phyloP scores from a whole-genome alignment of 768 basidiomycete species.

The Hericium erinaceus region DNA sequence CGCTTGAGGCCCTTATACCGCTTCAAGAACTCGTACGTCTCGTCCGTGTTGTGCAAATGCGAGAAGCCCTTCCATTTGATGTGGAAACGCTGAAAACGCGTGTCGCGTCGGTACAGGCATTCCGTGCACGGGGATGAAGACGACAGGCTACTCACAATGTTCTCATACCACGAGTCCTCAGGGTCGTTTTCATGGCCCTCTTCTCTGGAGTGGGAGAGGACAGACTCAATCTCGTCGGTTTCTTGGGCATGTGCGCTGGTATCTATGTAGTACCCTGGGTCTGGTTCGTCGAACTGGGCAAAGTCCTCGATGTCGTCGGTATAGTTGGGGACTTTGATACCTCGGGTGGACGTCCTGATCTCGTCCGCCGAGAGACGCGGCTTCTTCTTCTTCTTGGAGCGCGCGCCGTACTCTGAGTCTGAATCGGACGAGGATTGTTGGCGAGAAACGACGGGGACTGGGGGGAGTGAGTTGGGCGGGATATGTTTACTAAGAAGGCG shows the following conservation, averaged over 20 bases:
- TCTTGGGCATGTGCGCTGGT: conserved; percentile 39
- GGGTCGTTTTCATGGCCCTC: conserved; percentile 69
- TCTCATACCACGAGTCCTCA: conserved; percentile 80
- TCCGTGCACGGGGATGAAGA: conserved; percentile 5
- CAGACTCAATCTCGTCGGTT: conserved; percentile 88
- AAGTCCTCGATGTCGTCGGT: conserved; percentile 58
- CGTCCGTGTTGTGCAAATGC: conserved; percentile 98
- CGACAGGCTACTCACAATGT: conserved; percentile 46
- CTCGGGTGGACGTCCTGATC: conserved; percentile 67
- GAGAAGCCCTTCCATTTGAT: conserved; percentile 99
- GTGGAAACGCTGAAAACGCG: conserved; percentile 71
- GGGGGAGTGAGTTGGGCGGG: conserved; percentile 4
- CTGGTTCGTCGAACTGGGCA: conserved; percentile 70
- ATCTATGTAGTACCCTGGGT: conserved; percentile 45
- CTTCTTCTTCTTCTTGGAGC: conserved; percentile 82
- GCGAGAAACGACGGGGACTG: conserved; percentile 36
- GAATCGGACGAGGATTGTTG: conserved; percentile 64
- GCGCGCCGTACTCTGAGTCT: conserved; percentile 80
- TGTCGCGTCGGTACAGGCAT: neutral
- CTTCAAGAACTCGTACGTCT: conserved; percentile 93
- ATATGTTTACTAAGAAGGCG: conserved; percentile 11
- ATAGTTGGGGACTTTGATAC: conserved; percentile 78
- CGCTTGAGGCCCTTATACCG: conserved; percentile 93
- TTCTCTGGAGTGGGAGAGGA: conserved; percentile 80
- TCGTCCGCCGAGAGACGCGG: conserved; percentile 49